Base-by-base conservation (phyloP, 2,329 filamentous ascomycete species). In the Sporothrix variecibatus region DNA sequence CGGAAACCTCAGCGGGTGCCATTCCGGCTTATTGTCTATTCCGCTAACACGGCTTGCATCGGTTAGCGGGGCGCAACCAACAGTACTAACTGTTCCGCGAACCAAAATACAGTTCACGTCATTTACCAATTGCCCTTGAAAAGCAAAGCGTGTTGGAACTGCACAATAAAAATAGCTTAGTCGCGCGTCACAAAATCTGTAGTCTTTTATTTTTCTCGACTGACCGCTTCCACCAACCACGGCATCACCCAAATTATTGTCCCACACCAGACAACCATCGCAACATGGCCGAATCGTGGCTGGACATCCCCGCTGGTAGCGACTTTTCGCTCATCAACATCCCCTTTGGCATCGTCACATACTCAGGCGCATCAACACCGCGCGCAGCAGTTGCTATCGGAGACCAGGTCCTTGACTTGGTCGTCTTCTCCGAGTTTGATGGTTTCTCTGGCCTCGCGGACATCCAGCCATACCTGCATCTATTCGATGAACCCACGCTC, bases 301-400 rank as follows among this genome's bases (percentile, higher is more conserved):
- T 75, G 7, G 40, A 31, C 12, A 70, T 75, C 3, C 20, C 65
- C 2, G 3, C 71, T 8, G 67, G 46, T 26, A 60, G 71, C 46
- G 74, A 73, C 31, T 75, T 75, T 40, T 75, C 74, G 12, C 56
- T 75, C 7, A 72, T 64, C 20, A 75, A 75, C 23, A 40, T 75
- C 26, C 74, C 74, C 8, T 75, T 73, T 64, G 74, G 74, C 74
- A 65, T 75, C 58, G 34, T 75, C 38, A 73, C 43, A 17, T 34
- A 31, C 15, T 31, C 31, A 3, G n/a, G 60, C 20, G n/a, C 53
- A 34, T 23, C 62, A 2, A 11, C 11, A 23, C 72, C 65, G 3
- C 68, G 73, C 3, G 23, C 31, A 1, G 74, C 53, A 4, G 58
- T 72, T 8, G 74, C 74, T 20, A 17, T 75, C 2, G 71, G 74